Evolutionary conservation across 2,329 filamentous ascomycete species (phyloP).

Genomic region (Calonectria hongkongensis): DNA sequence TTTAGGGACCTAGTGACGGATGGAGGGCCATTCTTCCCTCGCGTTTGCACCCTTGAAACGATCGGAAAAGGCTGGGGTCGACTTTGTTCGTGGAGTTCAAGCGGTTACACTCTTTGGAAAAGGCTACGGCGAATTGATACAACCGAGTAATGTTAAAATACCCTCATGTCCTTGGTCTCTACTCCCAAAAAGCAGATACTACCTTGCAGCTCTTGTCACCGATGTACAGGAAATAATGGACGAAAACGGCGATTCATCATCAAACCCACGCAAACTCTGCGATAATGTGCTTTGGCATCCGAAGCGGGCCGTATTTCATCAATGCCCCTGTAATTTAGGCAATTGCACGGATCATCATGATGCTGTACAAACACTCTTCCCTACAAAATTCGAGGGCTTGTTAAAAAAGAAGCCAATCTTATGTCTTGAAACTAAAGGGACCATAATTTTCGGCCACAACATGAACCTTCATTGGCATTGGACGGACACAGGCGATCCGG

Average conservation of each 20-base stretch:
- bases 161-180: not conserved
- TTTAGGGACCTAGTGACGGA: not conserved
- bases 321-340: no score
- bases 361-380: no score
- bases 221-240: not conserved
- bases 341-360: no score
- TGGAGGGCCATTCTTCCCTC: not conserved
- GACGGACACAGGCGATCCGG: no score
- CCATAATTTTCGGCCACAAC: no score
- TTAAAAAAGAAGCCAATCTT: no score
- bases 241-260: not conserved
- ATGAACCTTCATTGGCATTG: no score
- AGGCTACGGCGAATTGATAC: slow-evolving; percentile 18
- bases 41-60: not conserved
- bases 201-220: not conserved
- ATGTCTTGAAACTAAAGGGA: no score
- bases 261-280: not conserved
- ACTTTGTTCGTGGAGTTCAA: slow-evolving; percentile 10
- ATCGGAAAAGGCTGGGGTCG: slow-evolving; percentile 17
- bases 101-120: slow-evolving; percentile 7
- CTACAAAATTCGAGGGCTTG: no score
- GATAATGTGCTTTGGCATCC: not conserved
- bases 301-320: no score
- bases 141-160: not conserved
- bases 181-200: not conserved